Percentiles rank a stretch among this genome's conserved stretches.
These are phyloP conservation scores for Clonostachys chloroleuca DNA, from an alignment of 2,329 filamentous ascomycete species.

Conservation along the genomic window DNA sequence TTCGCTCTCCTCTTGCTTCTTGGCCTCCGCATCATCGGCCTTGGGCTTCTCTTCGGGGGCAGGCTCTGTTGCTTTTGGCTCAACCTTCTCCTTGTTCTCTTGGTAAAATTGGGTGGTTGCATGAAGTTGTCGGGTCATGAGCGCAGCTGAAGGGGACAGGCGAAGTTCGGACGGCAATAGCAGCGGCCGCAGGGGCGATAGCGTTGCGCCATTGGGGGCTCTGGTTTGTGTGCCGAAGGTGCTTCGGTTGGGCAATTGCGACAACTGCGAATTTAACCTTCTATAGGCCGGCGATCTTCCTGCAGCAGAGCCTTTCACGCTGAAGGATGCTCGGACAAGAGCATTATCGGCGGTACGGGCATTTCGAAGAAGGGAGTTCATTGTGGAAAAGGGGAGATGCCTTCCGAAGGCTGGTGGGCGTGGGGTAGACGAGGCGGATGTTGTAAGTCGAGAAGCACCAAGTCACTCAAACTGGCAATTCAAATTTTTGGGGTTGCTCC, in stretches of 20 bases:
- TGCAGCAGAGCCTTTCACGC: conserved; percentile 20
- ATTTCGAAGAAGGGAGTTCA: conserved; percentile 42
- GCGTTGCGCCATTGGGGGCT: conserved; percentile 16
- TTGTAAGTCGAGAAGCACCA: conserved; percentile 7
- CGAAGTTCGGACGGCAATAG: conserved; percentile 30
- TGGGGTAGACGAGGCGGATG: conserved; percentile 1
- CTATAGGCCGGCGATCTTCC: conserved; percentile 42
- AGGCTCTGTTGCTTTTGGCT: conserved; percentile 21
- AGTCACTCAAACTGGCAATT: not conserved
- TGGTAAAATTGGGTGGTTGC: conserved; percentile 18
- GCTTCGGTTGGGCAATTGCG: conserved; percentile 16
- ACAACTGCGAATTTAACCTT: conserved; percentile 36
- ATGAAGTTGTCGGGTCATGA: conserved; percentile 24
- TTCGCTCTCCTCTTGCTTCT: conserved; percentile 21
- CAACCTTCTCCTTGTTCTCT: conserved; percentile 31
- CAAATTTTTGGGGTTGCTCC: conserved; percentile 10
- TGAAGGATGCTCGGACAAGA: conserved; percentile 33
- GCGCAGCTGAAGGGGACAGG: conserved; percentile 20
- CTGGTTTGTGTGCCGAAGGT: conserved; percentile 16
- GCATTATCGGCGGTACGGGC: conserved; percentile 31
- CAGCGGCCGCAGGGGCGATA: conserved; percentile 37
- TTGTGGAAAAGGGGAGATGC: conserved; percentile 17
- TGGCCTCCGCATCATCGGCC: conserved; percentile 17
- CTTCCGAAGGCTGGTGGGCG: not conserved
- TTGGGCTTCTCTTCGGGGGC: conserved; percentile 38